These are phyloP conservation scores for Rutstroemia sydowiana DNA, from an alignment of 2,329 filamentous ascomycete genomes.

Conservation along the genomic window DNA sequence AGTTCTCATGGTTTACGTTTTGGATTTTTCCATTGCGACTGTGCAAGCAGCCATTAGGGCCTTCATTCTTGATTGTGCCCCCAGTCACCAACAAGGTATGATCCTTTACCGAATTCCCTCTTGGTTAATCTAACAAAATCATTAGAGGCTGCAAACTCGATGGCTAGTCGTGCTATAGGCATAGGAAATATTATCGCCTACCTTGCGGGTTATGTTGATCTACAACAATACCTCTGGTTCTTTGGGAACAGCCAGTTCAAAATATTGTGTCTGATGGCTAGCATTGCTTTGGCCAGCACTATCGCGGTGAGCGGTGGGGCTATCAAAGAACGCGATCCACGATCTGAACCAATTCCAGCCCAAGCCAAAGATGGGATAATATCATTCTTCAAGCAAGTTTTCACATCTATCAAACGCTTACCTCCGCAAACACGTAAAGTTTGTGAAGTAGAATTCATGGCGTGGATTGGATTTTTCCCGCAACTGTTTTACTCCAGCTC, in stretches of 20 bases:
- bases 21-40: constrained; percentile 94
- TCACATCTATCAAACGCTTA: constrained; percentile 67
- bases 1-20: constrained; percentile 77
- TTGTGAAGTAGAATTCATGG: constrained; percentile 75
- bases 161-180: constrained; percentile 81
- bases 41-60: constrained; percentile 88
- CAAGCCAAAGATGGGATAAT: constrained; percentile 58
- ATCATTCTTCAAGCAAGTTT: constrained; percentile 72
- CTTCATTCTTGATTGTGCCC: constrained; percentile 89
- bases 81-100: constrained; percentile 75
- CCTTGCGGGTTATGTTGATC: constrained; percentile 74
- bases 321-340: constrained; percentile 75
- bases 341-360: constrained; percentile 56
- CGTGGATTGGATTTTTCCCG: constrained; percentile 94
- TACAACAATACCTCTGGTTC: constrained; percentile 68
- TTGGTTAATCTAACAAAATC: neutral
- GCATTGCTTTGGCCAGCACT: constrained; percentile 61
- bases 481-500: constrained; percentile 94
- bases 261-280: constrained; percentile 79
- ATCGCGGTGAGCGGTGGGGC: constrained; percentile 61
- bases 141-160: constrained; percentile 68
- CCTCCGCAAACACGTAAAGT: constrained; percentile 78
- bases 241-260: constrained; percentile 89
- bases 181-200: constrained; percentile 89
- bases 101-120: constrained; percentile 9